A percentile compares a stretch with the other conserved stretches of the same genome.
Evolutionary conservation across 2,329 filamentous ascomycete species (phyloP).

Genomic region (Xylariaceae sp.): DNA sequence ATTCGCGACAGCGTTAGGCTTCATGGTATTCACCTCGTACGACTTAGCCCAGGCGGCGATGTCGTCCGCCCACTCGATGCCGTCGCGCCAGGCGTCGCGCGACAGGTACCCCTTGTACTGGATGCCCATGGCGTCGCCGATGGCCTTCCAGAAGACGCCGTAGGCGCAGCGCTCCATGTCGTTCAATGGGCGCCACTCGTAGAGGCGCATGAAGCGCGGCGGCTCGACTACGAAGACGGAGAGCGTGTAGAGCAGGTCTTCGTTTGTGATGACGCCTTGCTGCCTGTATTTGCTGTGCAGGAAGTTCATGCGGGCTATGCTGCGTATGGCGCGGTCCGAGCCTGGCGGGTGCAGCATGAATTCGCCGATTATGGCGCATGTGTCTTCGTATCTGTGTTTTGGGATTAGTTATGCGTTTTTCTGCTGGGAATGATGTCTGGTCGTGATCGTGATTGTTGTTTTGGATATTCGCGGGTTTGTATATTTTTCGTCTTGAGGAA

Average conservation of each 20-base stretch:
- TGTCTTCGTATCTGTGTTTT: constrained; percentile 32
- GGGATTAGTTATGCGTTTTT: not conserved
- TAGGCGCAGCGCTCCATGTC: constrained; percentile 65
- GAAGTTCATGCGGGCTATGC: constrained; percentile 39
- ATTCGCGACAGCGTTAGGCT: constrained; percentile 47
- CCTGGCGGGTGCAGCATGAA: constrained; percentile 35
- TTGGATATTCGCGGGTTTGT: no score
- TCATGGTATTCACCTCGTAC: constrained; percentile 60
- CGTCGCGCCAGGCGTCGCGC: constrained; percentile 41
- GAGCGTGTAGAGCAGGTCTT: constrained; percentile 39
- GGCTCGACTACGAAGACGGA: constrained; percentile 64
- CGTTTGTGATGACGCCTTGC: constrained; percentile 36
- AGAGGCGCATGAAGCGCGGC: constrained; percentile 56
- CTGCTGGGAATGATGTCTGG: not conserved
- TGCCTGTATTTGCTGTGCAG: constrained; percentile 36
- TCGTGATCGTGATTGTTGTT: no score
- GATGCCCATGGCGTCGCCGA: constrained; percentile 68
- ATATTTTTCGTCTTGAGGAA: not conserved
- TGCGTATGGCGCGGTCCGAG: constrained; percentile 34
- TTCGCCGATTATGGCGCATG: constrained; percentile 31
- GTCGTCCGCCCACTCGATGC: constrained; percentile 50
- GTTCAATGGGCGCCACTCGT: constrained; percentile 66
- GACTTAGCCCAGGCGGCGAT: constrained; percentile 44
- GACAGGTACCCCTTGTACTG: constrained; percentile 41
- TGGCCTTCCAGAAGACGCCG: constrained; percentile 65